Percentiles rank a stretch among this genome's conserved stretches.
Conservation (phyloP, 495 filamentous ascomycete species). For the Umbilicaria muhlenbergii region DNA sequence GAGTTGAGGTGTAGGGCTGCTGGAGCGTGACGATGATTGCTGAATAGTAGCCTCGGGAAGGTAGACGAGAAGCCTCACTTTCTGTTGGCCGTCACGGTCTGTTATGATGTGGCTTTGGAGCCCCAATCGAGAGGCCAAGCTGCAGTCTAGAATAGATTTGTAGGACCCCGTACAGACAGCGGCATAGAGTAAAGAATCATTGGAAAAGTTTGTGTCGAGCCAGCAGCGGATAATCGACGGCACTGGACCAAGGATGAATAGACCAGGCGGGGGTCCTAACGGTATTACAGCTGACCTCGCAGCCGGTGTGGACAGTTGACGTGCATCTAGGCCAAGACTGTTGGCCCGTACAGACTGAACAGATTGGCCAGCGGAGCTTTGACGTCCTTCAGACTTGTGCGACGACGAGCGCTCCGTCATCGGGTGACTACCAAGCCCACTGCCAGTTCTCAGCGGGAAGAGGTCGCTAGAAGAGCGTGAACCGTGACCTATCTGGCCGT, state of each 20-base stretch:
- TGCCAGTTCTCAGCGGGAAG: slow-evolving; percentile 59
- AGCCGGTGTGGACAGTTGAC: slow-evolving; percentile 45
- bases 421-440: slow-evolving; percentile 65
- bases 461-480: slow-evolving; percentile 68
- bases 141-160: slow-evolving; percentile 58
- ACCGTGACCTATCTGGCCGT: slow-evolving; percentile 73
- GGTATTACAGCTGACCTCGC: slow-evolving; percentile 48
- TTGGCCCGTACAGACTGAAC: slow-evolving; percentile 68
- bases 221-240: slow-evolving; percentile 94
- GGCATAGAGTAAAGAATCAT: slow-evolving; percentile 75
- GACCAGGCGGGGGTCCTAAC: slow-evolving; percentile 61
- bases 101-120: slow-evolving; percentile 49
- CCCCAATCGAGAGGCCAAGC: slow-evolving; percentile 55
- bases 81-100: slow-evolving; percentile 42
- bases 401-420: slow-evolving; percentile 82
- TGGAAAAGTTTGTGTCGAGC: slow-evolving; percentile 74
- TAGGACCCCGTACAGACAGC: slow-evolving; percentile 86
- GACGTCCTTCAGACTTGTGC: slow-evolving; percentile 91
- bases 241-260: slow-evolving; percentile 70
- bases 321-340: slow-evolving; percentile 66
- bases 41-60: slow-evolving; percentile 80
- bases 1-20: slow-evolving; percentile 61
- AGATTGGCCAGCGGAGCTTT: slow-evolving; percentile 79
- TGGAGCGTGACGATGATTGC: slow-evolving; percentile 53
- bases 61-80: slow-evolving; percentile 66